phyloP scores from a whole-genome alignment of 1,284 basidiomycete genomes.

The Cutaneotrichosporon sp. region DNA sequence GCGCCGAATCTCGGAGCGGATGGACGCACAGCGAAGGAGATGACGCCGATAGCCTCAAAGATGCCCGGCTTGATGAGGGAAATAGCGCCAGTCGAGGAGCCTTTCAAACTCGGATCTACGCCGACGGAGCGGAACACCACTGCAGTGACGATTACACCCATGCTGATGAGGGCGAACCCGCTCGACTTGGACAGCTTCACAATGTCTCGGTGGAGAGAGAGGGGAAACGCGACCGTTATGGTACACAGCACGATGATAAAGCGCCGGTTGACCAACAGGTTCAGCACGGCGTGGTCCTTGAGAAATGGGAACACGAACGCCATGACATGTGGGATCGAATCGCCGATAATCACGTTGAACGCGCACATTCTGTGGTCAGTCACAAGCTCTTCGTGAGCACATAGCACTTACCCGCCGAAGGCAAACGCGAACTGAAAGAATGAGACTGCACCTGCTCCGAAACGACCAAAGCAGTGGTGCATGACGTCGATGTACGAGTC shows the following conservation, averaged over 20 bases:
- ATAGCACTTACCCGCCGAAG: slow-evolving; percentile 64
- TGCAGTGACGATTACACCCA: slow-evolving; percentile 86
- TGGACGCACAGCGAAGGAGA: slow-evolving; percentile 73
- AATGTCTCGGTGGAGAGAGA: slow-evolving; percentile 94
- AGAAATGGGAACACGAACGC: slow-evolving; percentile 78
- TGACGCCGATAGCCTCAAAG: slow-evolving; percentile 89
- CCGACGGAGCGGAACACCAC: slow-evolving; percentile 82
- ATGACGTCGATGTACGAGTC: slow-evolving; percentile 89
- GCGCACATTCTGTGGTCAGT: slow-evolving; percentile 98
- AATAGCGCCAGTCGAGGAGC: slow-evolving; percentile 58
- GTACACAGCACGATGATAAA: slow-evolving; percentile 85
- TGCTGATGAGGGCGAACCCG: slow-evolving; percentile 80
- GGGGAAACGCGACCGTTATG: slow-evolving; percentile 81
- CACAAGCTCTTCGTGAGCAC: too few relatives aligned
- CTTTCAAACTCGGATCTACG: slow-evolving; percentile 72
- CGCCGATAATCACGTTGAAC: slow-evolving; percentile 85
- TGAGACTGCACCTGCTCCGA: slow-evolving; percentile 84
- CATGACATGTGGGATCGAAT: slow-evolving; percentile 94
- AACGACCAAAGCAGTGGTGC: slow-evolving; percentile 86
- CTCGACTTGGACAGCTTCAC: slow-evolving; percentile 93
- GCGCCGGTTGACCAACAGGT: slow-evolving; percentile 74
- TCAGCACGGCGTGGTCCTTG: slow-evolving; percentile 62
- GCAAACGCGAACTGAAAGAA: slow-evolving; percentile 98
- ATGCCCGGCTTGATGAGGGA: slow-evolving; percentile 70
- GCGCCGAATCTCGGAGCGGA: too few relatives aligned